Base-by-base conservation (phyloP, 805 yeast species). In the Kazachstania martiniae region DNA sequence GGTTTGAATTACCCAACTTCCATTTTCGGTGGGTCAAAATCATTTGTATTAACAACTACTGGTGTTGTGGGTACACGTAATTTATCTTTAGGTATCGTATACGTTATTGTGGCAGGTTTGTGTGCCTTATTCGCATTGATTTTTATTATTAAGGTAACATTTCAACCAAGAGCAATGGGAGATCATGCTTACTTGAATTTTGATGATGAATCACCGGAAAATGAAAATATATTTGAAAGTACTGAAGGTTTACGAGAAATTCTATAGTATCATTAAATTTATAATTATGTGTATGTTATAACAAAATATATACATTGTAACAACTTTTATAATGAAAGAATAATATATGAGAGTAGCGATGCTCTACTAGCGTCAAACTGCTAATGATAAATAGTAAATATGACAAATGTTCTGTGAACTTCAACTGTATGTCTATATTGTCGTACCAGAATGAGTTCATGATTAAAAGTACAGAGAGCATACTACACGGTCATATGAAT, bases 31-130 rank as follows among this genome's bases (percentile, higher is more conserved):
- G 98, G 98, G n/a, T 73, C 83, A 14, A 91, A 91, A 58, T 70
- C 84, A 3, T 41, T 89, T 26, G 78, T 89, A 0, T 57, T 91
- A 14, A 77, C 95, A 8, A 85, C 95, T 4, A 77, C 80, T 38
- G 70, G 83, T 25, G 75, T 78, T 2, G 69, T 86, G 43, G 98
- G 98, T 8, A 96, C 95, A 10, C 66, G 94, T 31, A 86, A 89
- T 56, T 55, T 79, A 57, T 75, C 83, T 41, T 58, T 91, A 38
- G 95, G 96, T 3, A 70, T 91, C 13, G 78, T 93, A 12, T 91
- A 82, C 56, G 56, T 87, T 33, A 75, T 85, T 4, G 89, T 85
- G 8, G 95, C 95, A 1, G 84, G 80, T 0, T 50, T 89, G 5
- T 68, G 85, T 18, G 65, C 82, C 23, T 56, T 78, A 7, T 75